phyloP scores from a whole-genome alignment of 1,284 basidiomycete genomes.

The Microbotryum lychnidis-dioicae region DNA sequence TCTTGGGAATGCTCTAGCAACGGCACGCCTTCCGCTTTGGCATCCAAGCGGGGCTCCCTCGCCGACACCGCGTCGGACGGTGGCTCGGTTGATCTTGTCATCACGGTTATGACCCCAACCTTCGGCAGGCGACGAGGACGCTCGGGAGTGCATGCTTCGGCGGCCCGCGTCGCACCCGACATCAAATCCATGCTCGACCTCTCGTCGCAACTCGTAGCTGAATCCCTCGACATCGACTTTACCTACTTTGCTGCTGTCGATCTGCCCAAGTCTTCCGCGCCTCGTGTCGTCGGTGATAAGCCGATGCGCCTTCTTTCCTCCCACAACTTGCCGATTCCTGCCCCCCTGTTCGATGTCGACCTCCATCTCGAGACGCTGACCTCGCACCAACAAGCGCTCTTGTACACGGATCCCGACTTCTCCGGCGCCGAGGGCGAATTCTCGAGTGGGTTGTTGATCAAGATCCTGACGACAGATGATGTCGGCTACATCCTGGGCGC shows the following conservation, averaged over 20 bases:
- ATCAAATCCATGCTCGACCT: conserved; percentile 22
- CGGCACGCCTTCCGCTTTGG: not conserved
- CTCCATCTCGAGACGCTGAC: conserved; percentile 15
- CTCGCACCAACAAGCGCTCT: conserved; percentile 6
- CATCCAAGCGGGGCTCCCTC: not conserved
- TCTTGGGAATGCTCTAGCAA: not conserved
- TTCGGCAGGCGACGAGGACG: conserved; percentile 6
- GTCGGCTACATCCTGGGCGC: conserved; percentile 17
- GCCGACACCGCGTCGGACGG: not conserved
- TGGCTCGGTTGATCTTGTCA: not conserved
- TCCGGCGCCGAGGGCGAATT: conserved; percentile 13
- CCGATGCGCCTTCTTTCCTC: conserved; percentile 13
- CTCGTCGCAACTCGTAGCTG: conserved; percentile 24
- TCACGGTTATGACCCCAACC: conserved; percentile 5
- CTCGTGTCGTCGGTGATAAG: not conserved
- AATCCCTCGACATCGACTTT: conserved; percentile 27
- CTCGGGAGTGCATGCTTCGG: conserved; percentile 7
- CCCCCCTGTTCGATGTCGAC: conserved; percentile 19
- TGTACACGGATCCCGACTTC: conserved; percentile 13
- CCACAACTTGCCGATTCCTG: conserved; percentile 19
- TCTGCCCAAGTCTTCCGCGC: not conserved
- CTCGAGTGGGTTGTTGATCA: conserved; percentile 19
- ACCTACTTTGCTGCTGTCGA: conserved; percentile 7
- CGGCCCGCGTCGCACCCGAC: not conserved
- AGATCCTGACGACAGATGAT: conserved; percentile 4